A percentile compares a stretch with the other conserved stretches of the same genome.
Evolutionary conservation across 352 stramenopile species (phyloP).

Genomic region (Phytophthora fragariae): DNA sequence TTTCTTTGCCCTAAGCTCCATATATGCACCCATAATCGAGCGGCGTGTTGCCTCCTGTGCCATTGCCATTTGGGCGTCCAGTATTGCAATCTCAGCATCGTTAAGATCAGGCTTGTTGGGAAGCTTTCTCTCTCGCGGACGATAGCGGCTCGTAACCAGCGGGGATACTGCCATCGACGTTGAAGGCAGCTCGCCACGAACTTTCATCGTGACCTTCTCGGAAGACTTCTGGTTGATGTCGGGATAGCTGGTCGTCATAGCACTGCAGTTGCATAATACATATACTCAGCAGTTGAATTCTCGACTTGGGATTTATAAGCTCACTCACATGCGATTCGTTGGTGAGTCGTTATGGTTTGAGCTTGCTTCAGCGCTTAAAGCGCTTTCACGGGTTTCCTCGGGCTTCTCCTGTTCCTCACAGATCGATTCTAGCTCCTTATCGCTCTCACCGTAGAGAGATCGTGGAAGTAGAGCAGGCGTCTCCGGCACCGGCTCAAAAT

Average conservation of each 20-base stretch:
- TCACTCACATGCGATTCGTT: constrained; percentile 10
- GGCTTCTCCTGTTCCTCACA: constrained; percentile 7
- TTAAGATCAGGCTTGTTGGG: constrained; percentile 6
- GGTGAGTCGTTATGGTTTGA: constrained; percentile 23
- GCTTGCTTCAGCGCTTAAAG: neutral
- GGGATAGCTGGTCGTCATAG: neutral
- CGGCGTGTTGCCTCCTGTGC: constrained; percentile 48
- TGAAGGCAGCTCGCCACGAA: constrained; percentile 33
- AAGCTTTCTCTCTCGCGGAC: constrained; percentile 11
- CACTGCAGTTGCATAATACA: constrained; percentile 1
- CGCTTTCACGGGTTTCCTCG: constrained; percentile 1
- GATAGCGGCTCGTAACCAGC: constrained; percentile 15
- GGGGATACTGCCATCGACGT: constrained; percentile 39
- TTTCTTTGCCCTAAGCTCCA: constrained; percentile 33
- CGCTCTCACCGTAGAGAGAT: constrained; percentile 40
- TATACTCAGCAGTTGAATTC: constrained; percentile 9
- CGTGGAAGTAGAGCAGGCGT: constrained; percentile 52
- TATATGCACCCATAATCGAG: constrained; percentile 41
- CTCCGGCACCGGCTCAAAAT: constrained; percentile 73
- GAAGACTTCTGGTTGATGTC: neutral
- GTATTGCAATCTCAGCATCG: constrained; percentile 30
- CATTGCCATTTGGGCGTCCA: constrained; percentile 43
- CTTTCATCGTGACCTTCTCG: constrained; percentile 3
- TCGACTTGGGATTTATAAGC: neutral
- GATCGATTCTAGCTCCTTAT: constrained; percentile 16